Conservation (phyloP, 371 early-diverging fungal species). For the Mortierella sp. region DNA sequence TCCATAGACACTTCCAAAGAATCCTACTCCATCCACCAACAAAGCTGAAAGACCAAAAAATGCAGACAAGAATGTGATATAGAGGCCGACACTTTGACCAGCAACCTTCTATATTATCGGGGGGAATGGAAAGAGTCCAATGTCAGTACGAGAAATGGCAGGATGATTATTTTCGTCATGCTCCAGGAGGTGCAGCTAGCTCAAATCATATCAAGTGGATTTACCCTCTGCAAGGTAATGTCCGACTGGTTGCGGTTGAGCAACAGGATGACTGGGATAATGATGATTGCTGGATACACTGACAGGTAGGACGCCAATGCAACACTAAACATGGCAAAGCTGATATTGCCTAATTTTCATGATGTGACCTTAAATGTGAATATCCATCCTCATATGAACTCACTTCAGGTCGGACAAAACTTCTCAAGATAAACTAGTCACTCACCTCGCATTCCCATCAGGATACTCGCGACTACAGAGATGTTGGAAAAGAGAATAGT, state of each 20-base stretch:
- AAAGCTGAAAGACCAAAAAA: slow-evolving; percentile 69
- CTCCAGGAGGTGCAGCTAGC: no score
- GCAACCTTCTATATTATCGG: slow-evolving; percentile 25
- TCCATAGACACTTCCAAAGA: slow-evolving; percentile 77
- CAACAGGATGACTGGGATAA: slow-evolving; percentile 72
- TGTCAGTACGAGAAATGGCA: no score
- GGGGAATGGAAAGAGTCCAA: slow-evolving; percentile 13
- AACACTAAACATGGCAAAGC: slow-evolving; percentile 69
- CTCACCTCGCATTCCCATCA: slow-evolving; percentile 72
- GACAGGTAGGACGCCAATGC: slow-evolving; percentile 83
- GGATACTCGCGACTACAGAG: slow-evolving; percentile 71
- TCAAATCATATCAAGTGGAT: no score
- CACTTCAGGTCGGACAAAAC: not conserved
- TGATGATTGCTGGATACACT: slow-evolving; percentile 85
- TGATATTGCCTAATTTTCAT: slow-evolving; percentile 53
- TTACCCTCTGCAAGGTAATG: not conserved
- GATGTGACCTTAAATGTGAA: not conserved
- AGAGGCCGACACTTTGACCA: slow-evolving; percentile 31
- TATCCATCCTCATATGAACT: slow-evolving; percentile 8
- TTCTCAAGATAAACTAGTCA: not conserved
- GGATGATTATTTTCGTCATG: no score
- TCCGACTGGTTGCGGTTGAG: slow-evolving; percentile 15
- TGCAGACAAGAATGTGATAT: slow-evolving; percentile 50
- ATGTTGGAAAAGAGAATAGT: slow-evolving; percentile 80
- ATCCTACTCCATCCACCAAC: slow-evolving; percentile 78